These are phyloP conservation scores for Amaranthus cruentus DNA, from an alignment of 148 eudicot genomes.

Conservation along the genomic window DNA sequence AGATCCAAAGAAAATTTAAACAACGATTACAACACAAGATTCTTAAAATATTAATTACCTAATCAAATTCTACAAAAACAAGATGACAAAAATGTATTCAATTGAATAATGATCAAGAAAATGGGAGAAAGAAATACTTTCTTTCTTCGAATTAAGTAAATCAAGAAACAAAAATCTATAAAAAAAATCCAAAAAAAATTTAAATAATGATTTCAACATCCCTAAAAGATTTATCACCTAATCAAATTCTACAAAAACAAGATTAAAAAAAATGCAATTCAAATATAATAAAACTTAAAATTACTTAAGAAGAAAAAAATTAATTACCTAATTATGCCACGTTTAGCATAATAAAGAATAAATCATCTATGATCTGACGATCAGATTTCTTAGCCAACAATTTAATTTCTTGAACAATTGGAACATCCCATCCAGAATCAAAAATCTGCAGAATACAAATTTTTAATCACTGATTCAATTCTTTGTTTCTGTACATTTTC, in stretches of 20 bases:
- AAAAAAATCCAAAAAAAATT: not conserved
- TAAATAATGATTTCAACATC: not conserved
- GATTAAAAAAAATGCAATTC: not conserved
- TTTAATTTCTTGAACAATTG: conserved; percentile 80
- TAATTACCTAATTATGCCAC: conserved; percentile 67
- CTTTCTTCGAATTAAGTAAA: too few relatives aligned
- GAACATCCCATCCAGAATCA: conserved; percentile 72
- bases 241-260: not conserved
- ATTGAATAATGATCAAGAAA: too few relatives aligned
- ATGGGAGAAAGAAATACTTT: too few relatives aligned
- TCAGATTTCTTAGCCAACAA: conserved; percentile 57
- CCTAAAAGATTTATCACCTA: too few relatives aligned
- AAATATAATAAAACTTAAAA: not conserved
- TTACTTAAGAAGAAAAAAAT: not conserved
- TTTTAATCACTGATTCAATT: conserved; percentile 47
- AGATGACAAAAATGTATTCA: too few relatives aligned
- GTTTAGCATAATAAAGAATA: conserved; percentile 48
- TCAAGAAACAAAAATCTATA: not conserved
- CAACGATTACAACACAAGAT: too few relatives aligned
- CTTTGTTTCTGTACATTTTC: conserved; percentile 36
- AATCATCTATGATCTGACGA: conserved; percentile 48
- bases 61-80: too few relatives aligned
- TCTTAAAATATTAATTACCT: too few relatives aligned
- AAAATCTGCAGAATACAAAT: conserved; percentile 76
- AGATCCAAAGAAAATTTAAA: too few relatives aligned